Evolutionary conservation across 139 green algal species (phyloP).

Genomic region (Pleodorina starrii): DNA sequence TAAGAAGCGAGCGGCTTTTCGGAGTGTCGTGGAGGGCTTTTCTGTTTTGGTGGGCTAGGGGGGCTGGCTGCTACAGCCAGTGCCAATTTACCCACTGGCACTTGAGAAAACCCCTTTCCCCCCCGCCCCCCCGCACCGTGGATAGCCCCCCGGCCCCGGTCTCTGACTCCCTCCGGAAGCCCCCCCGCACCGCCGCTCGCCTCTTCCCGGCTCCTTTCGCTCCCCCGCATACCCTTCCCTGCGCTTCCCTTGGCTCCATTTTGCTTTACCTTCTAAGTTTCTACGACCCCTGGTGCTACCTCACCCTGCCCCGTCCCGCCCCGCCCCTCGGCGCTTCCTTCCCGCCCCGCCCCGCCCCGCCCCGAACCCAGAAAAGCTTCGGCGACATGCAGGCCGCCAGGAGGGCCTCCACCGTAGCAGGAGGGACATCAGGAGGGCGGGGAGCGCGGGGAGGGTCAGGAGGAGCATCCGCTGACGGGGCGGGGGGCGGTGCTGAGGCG

Average conservation of each 20-base stretch:
- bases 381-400: background rate
- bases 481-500: too few relatives aligned
- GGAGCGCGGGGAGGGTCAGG: too few relatives aligned
- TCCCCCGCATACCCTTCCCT: background rate
- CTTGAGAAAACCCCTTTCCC: background rate
- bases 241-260: background rate
- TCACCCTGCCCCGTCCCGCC: background rate
- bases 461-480: background rate
- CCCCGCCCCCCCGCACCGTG: too few relatives aligned
- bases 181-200: too few relatives aligned
- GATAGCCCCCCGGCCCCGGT: background rate
- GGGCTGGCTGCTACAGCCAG: too few relatives aligned
- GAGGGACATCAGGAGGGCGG: too few relatives aligned
- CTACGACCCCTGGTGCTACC: background rate
- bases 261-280: background rate
- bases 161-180: background rate
- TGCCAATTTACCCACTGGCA: too few relatives aligned
- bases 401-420: background rate
- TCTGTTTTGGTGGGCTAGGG: too few relatives aligned
- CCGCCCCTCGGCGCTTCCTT: background rate
- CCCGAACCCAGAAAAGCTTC: constrained; percentile 26
- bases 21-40: background rate
- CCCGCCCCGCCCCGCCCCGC: background rate
- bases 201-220: background rate
- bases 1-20: background rate